Evolutionary conservation across 371 early-diverging fungal genomes (phyloP).

Genomic region (Mucor lusitanicus): DNA sequence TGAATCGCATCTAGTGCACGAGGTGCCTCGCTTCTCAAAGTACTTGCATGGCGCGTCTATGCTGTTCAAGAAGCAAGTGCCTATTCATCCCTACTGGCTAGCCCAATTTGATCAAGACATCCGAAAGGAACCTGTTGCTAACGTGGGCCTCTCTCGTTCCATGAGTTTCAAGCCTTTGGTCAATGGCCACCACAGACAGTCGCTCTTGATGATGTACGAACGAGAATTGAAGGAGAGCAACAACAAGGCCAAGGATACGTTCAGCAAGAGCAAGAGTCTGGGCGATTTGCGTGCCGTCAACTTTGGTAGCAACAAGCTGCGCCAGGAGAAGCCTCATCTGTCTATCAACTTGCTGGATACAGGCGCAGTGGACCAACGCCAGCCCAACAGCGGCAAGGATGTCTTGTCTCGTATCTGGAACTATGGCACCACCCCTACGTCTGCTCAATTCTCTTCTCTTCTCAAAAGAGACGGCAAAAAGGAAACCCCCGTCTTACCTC

Average conservation of each 20-base stretch:
- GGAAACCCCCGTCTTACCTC: conserved; percentile 1
- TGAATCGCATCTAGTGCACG: conserved; percentile 85
- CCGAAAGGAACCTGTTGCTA: conserved; percentile 60
- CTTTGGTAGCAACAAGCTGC: background rate
- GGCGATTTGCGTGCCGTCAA: conserved; percentile 37
- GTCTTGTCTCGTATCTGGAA: conserved; percentile 19
- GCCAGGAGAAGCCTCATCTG: conserved; percentile 9
- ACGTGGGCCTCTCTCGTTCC: conserved; percentile 54
- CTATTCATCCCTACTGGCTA: conserved; percentile 95
- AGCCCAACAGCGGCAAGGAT: conserved; percentile 8
- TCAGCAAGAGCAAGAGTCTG: conserved; percentile 13
- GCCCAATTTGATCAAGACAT: conserved; percentile 95
- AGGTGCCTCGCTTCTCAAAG: conserved; percentile 96
- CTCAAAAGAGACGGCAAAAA: background rate
- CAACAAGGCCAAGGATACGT: conserved; percentile 21
- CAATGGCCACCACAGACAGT: conserved; percentile 47
- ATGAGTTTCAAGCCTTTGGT: conserved; percentile 49
- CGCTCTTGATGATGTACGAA: conserved; percentile 21
- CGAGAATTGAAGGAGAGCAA: conserved; percentile 5
- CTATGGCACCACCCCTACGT: conserved; percentile 3
- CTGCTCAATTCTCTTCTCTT: background rate
- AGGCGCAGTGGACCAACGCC: background rate
- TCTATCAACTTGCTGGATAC: conserved; percentile 15
- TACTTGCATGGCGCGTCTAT: conserved; percentile 95
- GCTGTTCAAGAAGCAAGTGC: conserved; percentile 80